Evolutionary conservation across 2,329 filamentous ascomycete species (phyloP).

Genomic region (Mycosphaerella sp.): DNA sequence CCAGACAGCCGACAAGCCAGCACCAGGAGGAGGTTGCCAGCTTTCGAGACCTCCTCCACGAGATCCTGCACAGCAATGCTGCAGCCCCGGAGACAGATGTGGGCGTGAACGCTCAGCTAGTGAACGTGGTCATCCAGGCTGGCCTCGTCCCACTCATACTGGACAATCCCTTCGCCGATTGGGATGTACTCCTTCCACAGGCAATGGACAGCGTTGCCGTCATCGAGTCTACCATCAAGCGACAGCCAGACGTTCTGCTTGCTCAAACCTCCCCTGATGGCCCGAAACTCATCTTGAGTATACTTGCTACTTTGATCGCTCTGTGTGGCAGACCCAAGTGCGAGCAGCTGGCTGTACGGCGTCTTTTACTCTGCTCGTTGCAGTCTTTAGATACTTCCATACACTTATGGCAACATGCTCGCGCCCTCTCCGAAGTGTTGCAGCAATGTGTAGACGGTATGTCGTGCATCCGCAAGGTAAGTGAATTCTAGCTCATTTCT

Average conservation of each 20-base stretch:
- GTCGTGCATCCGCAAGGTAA: slow-evolving; percentile 20
- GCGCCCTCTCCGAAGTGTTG: slow-evolving; percentile 33
- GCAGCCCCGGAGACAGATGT: slow-evolving; percentile 56
- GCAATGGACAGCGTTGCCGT: slow-evolving; percentile 70
- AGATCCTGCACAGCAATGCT: slow-evolving; percentile 46
- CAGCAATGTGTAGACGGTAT: slow-evolving; percentile 39
- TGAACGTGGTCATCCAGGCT: slow-evolving; percentile 75
- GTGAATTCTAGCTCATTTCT: slow-evolving; percentile 23
- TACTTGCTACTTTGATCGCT: slow-evolving; percentile 48
- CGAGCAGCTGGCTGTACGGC: slow-evolving; percentile 36
- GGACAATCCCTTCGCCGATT: slow-evolving; percentile 62
- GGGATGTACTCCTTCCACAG: slow-evolving; percentile 51
- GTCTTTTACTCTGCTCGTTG: slow-evolving; percentile 37
- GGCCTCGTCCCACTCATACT: slow-evolving; percentile 63
- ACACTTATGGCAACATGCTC: slow-evolving; percentile 34
- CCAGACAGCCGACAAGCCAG: slow-evolving; percentile 49
- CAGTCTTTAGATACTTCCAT: slow-evolving; percentile 33
- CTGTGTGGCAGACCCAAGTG: slow-evolving; percentile 41
- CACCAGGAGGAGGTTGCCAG: slow-evolving; percentile 45
- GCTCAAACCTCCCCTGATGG: slow-evolving; percentile 31
- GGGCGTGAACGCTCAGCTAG: slow-evolving; percentile 74
- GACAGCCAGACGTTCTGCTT: slow-evolving; percentile 64
- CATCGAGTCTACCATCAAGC: slow-evolving; percentile 64
- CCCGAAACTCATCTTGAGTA: slow-evolving; percentile 49
- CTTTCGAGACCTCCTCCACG: slow-evolving; percentile 66